These are phyloP conservation scores for Ustilago shanxiensis DNA, from an alignment of 1,284 basidiomycete genomes.

Conservation along the genomic window DNA sequence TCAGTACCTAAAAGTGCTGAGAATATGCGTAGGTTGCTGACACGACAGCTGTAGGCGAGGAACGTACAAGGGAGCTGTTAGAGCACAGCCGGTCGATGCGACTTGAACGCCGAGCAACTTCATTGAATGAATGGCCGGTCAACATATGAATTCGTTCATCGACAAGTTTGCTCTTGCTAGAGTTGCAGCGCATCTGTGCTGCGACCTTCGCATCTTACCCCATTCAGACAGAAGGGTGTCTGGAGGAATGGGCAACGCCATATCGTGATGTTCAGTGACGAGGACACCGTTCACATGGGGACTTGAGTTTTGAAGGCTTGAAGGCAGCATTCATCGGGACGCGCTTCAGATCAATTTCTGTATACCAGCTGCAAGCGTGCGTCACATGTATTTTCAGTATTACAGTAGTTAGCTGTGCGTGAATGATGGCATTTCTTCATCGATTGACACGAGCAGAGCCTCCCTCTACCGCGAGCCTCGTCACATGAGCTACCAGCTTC, in stretches of 20 bases:
- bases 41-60: not conserved
- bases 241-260: not conserved
- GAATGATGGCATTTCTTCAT: not conserved
- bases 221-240: not conserved
- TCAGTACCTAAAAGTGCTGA: too few species aligned
- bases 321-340: too few species aligned
- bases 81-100: not conserved
- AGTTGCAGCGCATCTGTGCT: not conserved
- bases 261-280: not conserved
- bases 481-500: too few species aligned
- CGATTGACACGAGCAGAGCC: not conserved
- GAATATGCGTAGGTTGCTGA: not conserved
- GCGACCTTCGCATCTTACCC: not conserved
- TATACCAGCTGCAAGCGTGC: not conserved
- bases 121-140: not conserved
- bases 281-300: too few species aligned
- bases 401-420: not conserved
- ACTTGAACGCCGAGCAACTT: not conserved
- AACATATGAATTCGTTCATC: not conserved
- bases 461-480: not conserved
- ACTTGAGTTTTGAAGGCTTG: too few species aligned
- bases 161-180: not conserved
- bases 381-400: not conserved
- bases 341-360: constrained; percentile 1
- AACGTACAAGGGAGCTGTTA: not conserved